phyloP scores from a whole-genome alignment of 2,329 filamentous ascomycete species.

The Ciborinia camelliae region DNA sequence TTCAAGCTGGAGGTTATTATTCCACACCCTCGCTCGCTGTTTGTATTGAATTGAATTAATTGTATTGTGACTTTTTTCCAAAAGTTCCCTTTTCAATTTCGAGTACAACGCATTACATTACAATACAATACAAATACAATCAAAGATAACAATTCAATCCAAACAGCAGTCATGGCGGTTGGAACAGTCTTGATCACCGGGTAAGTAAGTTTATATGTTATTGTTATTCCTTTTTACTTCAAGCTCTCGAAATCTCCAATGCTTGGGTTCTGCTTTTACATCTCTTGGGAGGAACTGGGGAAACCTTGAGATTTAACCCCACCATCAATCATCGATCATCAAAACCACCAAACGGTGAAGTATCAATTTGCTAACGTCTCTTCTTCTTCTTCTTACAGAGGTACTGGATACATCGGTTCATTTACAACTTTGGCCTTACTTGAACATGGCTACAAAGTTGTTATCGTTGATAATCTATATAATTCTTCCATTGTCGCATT shows the following conservation, averaged over 20 bases:
- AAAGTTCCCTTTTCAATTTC: too few relatives aligned
- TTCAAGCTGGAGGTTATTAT: too few relatives aligned
- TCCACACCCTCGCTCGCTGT: background rate
- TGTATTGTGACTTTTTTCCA: too few relatives aligned
- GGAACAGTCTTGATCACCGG: constrained; percentile 90
- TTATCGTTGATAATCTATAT: constrained; percentile 95
- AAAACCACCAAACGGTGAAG: background rate
- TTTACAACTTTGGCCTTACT: constrained; percentile 93
- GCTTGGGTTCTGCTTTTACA: background rate
- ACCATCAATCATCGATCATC: constrained; percentile 10
- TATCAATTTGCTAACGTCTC: constrained; percentile 29
- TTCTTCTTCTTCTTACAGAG: too few relatives aligned
- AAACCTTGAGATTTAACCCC: constrained; percentile 18
- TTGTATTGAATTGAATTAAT: too few relatives aligned
- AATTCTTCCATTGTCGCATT: constrained; percentile 91
- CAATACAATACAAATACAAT: background rate
- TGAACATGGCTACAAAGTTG: constrained; percentile 90
- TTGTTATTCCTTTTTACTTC: constrained; percentile 21
- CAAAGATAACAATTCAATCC: background rate
- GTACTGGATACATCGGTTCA: constrained; percentile 98
- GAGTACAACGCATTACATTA: background rate
- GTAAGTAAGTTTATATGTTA: too few relatives aligned
- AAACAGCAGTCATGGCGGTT: constrained; percentile 59
- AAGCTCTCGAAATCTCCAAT: background rate
- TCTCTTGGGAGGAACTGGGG: constrained; percentile 11